Base-by-base conservation (phyloP, 208 protist species). In the Naegleria fowleri region DNA sequence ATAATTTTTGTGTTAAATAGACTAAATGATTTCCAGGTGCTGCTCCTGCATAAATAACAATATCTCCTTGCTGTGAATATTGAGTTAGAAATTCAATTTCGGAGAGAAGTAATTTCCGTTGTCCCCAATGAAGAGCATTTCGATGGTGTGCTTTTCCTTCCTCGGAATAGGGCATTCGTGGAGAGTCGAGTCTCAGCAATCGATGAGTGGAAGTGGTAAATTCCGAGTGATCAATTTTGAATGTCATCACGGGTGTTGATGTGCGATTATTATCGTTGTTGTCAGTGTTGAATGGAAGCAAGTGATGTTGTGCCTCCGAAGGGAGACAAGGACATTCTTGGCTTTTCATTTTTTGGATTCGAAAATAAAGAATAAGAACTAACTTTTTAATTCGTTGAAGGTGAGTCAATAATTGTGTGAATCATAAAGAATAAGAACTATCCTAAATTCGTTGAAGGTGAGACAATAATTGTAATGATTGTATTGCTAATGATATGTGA, bases 21-120 rank as follows among this genome's bases (percentile, higher is more conserved):
- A 29, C 92, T 93, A 38, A 40, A 93, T 99, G 98, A 19, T 96
- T 98, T 39, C 98, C 98, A 0, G 98, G 98, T 15, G 97, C 98
- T 5, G 97, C 95, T 15, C 98, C 98, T 0, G 96, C 97, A 92
- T 98, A 98, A 29, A 99, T 95, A 92, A 99, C 97, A 15, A 38
- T 48, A 33, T 40, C 40, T 41, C 41, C 83, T 7, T 51, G 16
- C 5, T 51, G 22, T 51, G 29, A 22, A 51, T 87, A 51, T 40
- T 96, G 86, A 40, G 94, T 95, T 11, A 99, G 94, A 67, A 99
- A 95, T 94, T 98, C 97, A 85, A 99, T 97, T 92, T 98, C 97
- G 4, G 96, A 98, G 16, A 99, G 91, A 13, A 99, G 93, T 2
- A 98, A 93, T 94, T 99, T 98, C 13, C 98, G 94, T 94, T 99